These are phyloP conservation scores for Trametes pubescens DNA, from an alignment of 1,284 basidiomycete species.

Conservation along the genomic window DNA sequence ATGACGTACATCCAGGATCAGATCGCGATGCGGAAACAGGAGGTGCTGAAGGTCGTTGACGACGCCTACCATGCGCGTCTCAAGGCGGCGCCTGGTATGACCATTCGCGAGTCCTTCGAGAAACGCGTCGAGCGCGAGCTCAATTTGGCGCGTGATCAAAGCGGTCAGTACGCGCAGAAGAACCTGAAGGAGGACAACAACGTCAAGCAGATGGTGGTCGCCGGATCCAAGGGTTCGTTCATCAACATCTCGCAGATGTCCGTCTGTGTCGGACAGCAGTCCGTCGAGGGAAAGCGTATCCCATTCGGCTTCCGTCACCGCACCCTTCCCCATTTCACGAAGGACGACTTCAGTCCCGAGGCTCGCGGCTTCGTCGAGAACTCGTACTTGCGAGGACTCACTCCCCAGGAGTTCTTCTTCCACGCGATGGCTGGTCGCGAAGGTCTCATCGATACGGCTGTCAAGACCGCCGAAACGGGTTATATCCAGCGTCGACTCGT, in stretches of 20 bases:
- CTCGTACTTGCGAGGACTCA: constrained; percentile 97
- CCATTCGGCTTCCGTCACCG: constrained; percentile 99
- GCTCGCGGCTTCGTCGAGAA: constrained; percentile 99
- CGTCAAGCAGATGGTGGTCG: constrained; percentile 99
- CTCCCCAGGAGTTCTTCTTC: constrained; percentile 99
- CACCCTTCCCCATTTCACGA: constrained; percentile 96
- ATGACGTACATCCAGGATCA: constrained; percentile 89
- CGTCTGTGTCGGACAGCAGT: constrained; percentile 98
- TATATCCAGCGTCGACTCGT: constrained; percentile 99
- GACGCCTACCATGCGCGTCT: constrained; percentile 85
- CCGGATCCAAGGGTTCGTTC: constrained; percentile 98
- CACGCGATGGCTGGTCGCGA: constrained; percentile 99
- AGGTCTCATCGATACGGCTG: constrained; percentile 98
- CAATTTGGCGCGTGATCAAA: constrained; percentile 95
- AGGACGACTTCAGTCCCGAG: constrained; percentile 99
- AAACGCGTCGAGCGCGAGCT: constrained; percentile 91
- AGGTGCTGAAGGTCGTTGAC: constrained; percentile 77
- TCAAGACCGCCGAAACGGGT: constrained; percentile 99
- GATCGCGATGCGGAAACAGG: constrained; percentile 84
- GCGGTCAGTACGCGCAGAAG: constrained; percentile 95
- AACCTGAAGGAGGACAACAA: constrained; percentile 99
- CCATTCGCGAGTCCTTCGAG: constrained; percentile 98
- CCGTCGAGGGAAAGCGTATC: constrained; percentile 97
- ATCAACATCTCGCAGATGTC: constrained; percentile 99
- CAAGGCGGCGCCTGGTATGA: constrained; percentile 96